Percentiles rank a stretch among this genome's conserved stretches.
Evolutionary conservation across 331 rosid species (phyloP).

Genomic region (Dryas integrifolia): DNA sequence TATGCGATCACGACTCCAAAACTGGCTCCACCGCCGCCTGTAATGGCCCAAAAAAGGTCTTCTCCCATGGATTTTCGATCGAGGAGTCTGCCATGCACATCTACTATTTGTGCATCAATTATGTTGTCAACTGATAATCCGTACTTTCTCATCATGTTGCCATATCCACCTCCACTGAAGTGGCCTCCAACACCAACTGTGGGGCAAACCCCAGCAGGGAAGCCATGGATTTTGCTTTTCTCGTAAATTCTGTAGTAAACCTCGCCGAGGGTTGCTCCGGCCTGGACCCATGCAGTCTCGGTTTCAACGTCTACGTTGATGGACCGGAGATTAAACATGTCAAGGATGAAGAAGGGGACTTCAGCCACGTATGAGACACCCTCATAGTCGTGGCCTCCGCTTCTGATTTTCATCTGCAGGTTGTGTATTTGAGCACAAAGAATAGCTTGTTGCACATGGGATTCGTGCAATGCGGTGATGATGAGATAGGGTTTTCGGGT

Average conservation of each 20-base stretch:
- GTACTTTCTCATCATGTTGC: conserved; percentile 69
- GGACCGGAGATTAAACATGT: conserved; percentile 47
- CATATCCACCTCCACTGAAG: conserved; percentile 71
- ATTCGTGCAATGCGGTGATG: conserved; percentile 37
- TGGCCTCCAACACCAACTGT: conserved; percentile 61
- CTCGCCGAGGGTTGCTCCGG: conserved; percentile 64
- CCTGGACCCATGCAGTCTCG: conserved; percentile 46
- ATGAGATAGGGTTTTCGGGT: conserved; percentile 58
- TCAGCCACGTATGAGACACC: conserved; percentile 58
- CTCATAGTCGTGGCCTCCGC: conserved; percentile 79
- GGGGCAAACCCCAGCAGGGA: conserved; percentile 55
- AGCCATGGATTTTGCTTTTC: conserved; percentile 39
- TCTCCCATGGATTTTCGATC: conserved; percentile 70
- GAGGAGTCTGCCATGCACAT: conserved; percentile 47
- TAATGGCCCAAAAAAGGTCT: conserved; percentile 74
- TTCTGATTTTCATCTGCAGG: conserved; percentile 60
- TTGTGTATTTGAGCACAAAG: conserved; percentile 41
- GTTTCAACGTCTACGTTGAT: conserved; percentile 33
- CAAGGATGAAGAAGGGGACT: conserved; percentile 52
- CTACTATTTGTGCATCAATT: conserved; percentile 51
- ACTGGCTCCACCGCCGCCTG: conserved; percentile 76
- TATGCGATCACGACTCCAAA: conserved; percentile 64
- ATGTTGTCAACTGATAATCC: conserved; percentile 67
- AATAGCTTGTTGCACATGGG: conserved; percentile 47
- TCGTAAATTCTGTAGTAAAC: conserved; percentile 44